These are phyloP conservation scores for Malassezia japonica DNA, from an alignment of 1,284 basidiomycete species.

Conservation along the genomic window DNA sequence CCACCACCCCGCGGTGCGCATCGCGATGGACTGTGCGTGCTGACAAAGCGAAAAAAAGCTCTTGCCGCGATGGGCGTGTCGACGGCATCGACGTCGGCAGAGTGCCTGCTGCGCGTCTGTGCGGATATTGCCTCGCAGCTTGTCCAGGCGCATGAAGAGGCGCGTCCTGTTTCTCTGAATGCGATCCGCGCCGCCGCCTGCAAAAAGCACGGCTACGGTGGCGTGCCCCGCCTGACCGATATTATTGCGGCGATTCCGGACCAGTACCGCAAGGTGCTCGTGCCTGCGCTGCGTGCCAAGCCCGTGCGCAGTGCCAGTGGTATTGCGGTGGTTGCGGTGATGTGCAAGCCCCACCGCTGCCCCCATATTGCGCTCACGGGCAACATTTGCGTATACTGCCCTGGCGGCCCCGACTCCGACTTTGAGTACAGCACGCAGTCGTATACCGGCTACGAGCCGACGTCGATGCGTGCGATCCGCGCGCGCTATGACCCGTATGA, in stretches of 20 bases:
- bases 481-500: constrained; percentile 98
- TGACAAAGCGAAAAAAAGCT: background rate
- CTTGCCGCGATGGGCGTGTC: constrained; percentile 6
- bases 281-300: constrained; percentile 83
- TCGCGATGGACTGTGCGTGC: background rate
- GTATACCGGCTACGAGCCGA: constrained; percentile 89
- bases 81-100: constrained; percentile 58
- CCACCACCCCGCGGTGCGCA: too few species aligned
- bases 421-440: constrained; percentile 98
- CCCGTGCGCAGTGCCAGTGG: constrained; percentile 97
- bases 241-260: constrained; percentile 98
- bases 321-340: constrained; percentile 96
- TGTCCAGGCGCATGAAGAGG: constrained; percentile 71
- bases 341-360: constrained; percentile 99
- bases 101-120: constrained; percentile 78
- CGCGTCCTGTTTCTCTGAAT: constrained; percentile 65
- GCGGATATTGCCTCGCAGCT: constrained; percentile 90
- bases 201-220: constrained; percentile 76
- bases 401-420: constrained; percentile 96
- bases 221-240: constrained; percentile 85
- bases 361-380: constrained; percentile 99
- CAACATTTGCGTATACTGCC: constrained; percentile 99
- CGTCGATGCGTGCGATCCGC: constrained; percentile 95
- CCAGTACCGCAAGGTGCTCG: constrained; percentile 80
- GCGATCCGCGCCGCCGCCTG: constrained; percentile 75